Conservation (phyloP, 108 stramenopile species). For the Cyclotella cryptica region DNA sequence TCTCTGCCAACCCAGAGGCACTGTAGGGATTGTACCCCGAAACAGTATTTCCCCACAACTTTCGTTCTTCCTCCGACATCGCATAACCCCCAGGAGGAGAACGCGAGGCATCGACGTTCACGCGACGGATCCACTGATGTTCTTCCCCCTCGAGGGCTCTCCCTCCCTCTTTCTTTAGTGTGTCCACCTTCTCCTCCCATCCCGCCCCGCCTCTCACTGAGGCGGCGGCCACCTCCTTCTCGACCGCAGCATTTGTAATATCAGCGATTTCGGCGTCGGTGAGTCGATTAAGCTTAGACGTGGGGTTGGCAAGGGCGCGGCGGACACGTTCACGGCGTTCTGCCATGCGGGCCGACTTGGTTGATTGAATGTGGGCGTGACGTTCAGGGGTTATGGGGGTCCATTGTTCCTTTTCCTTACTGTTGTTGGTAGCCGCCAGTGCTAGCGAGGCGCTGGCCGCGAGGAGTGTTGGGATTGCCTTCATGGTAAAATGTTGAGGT, state of each 20-base stretch:
- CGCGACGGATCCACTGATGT: constrained; percentile 11
- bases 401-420: background rate
- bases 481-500: background rate
- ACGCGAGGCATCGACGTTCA: background rate
- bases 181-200: constrained; percentile 8
- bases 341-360: constrained; percentile 25
- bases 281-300: background rate
- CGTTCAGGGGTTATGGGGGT: background rate
- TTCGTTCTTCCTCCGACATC: background rate
- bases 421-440: background rate
- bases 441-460: background rate
- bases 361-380: constrained; percentile 1
- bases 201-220: background rate
- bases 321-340: constrained; percentile 26
- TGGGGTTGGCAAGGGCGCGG: background rate
- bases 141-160: background rate
- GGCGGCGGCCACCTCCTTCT: background rate
- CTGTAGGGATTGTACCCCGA: background rate
- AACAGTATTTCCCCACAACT: background rate
- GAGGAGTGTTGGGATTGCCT: background rate
- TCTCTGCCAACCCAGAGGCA: background rate
- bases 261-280: background rate
- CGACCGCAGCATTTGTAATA: background rate
- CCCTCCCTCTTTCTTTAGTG: background rate
- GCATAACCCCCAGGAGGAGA: background rate